Evolutionary conservation across 495 filamentous ascomycete species (phyloP).

Genomic region (Talaromyces borbonicus): DNA sequence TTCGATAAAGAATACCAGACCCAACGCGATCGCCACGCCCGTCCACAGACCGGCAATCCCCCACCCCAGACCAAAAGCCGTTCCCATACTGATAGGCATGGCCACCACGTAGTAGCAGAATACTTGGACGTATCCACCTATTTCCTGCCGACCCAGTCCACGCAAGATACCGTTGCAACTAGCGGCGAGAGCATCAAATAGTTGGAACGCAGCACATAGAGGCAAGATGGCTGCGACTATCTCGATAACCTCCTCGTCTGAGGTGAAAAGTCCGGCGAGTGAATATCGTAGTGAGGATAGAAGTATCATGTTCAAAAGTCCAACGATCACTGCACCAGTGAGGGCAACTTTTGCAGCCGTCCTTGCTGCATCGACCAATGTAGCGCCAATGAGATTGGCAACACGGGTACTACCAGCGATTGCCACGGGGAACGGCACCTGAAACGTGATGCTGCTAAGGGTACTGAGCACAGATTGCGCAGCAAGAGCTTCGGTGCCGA

Average conservation of each 20-base stretch:
- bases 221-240: constrained; percentile 66
- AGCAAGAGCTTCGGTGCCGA: constrained; percentile 59
- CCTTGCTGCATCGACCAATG: constrained; percentile 59
- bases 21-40: constrained; percentile 62
- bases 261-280: constrained; percentile 71
- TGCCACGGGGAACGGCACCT: constrained; percentile 56
- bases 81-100: constrained; percentile 71
- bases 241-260: constrained; percentile 66
- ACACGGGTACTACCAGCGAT: constrained; percentile 56
- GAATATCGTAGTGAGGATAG: constrained; percentile 52
- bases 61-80: constrained; percentile 64
- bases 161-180: constrained; percentile 76
- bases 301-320: constrained; percentile 63
- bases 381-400: constrained; percentile 59
- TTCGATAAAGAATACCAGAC: constrained; percentile 56
- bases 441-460: constrained; percentile 50
- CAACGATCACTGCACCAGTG: constrained; percentile 53
- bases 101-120: constrained; percentile 78
- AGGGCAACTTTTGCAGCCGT: constrained; percentile 61
- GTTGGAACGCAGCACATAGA: constrained; percentile 74
- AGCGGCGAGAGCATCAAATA: constrained; percentile 70
- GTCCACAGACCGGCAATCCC: constrained; percentile 70
- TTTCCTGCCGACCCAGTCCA: constrained; percentile 74
- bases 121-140: constrained; percentile 81
- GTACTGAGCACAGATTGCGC: constrained; percentile 59